These are phyloP conservation scores for Geranium rotundifolium DNA, from an alignment of 345 rosid genomes.

Conservation along the genomic window DNA sequence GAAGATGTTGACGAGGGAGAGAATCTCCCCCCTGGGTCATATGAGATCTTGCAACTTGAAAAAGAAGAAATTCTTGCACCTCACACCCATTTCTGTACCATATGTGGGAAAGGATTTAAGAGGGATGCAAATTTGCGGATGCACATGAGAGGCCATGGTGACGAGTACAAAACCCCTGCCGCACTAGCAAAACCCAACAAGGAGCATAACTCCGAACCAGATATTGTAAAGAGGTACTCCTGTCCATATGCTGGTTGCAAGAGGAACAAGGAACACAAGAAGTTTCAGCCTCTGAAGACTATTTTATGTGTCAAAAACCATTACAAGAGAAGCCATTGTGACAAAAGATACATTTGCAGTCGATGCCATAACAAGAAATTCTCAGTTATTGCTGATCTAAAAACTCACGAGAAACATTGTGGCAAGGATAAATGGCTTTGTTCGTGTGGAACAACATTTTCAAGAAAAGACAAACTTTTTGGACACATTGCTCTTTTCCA, in stretches of 20 bases:
- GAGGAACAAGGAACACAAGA: conserved; percentile 93
- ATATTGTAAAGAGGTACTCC: conserved; percentile 77
- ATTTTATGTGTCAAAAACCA: conserved; percentile 91
- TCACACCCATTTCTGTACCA: conserved; percentile 87
- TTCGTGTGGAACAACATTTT: conserved; percentile 92
- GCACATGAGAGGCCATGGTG: conserved; percentile 99
- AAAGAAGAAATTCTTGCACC: conserved; percentile 98
- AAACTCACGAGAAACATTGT: conserved; percentile 97
- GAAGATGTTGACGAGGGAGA: conserved; percentile 93
- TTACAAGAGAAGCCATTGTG: conserved; percentile 92
- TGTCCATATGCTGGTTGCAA: conserved; percentile 91
- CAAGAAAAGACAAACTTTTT: conserved; percentile 95
- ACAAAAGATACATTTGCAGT: conserved; percentile 83
- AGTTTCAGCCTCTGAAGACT: conserved; percentile 91
- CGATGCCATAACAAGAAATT: conserved; percentile 91
- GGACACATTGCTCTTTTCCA: conserved; percentile 94
- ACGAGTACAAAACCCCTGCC: conserved; percentile 86
- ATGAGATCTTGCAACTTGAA: conserved; percentile 83
- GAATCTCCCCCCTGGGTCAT: conserved; percentile 84
- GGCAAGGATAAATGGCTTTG: conserved; percentile 97
- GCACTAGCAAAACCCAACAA: conserved; percentile 88
- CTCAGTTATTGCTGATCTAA: conserved; percentile 89
- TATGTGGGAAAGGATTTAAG: conserved; percentile 98
- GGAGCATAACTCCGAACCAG: conserved; percentile 52
- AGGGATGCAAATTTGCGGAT: conserved; percentile 91